A percentile compares a stretch with the other conserved stretches of the same genome.
phyloP scores from a whole-genome alignment of 1,284 basidiomycete species.

The Heterobasidion parviporum region DNA sequence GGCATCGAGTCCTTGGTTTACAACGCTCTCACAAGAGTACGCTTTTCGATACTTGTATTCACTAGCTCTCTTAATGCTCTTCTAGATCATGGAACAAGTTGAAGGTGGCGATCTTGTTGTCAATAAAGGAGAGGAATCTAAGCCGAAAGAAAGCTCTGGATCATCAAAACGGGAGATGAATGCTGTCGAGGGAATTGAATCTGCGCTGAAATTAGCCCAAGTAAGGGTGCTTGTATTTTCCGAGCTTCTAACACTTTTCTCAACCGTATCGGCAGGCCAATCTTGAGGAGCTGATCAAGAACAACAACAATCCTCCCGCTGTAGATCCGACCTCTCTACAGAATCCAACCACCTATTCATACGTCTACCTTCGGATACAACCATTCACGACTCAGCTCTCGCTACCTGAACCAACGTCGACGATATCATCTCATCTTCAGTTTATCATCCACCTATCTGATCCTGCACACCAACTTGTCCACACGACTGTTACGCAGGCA shows the following conservation, averaged over 20 bases:
- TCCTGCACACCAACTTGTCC: conserved; percentile 69
- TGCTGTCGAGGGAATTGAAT: conserved; percentile 76
- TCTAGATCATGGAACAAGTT: conserved; percentile 86
- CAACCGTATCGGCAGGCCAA: conserved; percentile 48
- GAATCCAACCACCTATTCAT: conserved; percentile 81
- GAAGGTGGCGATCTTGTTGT: conserved; percentile 88
- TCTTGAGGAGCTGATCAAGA: conserved; percentile 69
- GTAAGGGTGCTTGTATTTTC: conserved; percentile 26
- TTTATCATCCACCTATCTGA: conserved; percentile 83
- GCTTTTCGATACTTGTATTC: conserved; percentile 17
- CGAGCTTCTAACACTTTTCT: background rate
- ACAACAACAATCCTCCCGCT: conserved; percentile 32
- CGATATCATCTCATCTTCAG: conserved; percentile 53
- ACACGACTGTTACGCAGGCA: conserved; percentile 74
- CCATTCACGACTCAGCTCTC: conserved; percentile 66
- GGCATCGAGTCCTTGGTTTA: conserved; percentile 97
- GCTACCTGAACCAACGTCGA: conserved; percentile 21
- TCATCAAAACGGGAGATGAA: conserved; percentile 63
- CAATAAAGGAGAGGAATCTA: conserved; percentile 74
- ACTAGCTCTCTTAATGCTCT: conserved; percentile 2
- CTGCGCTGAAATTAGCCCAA: conserved; percentile 76
- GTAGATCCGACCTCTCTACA: conserved; percentile 35
- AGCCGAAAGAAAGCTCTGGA: conserved; percentile 45
- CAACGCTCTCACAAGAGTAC: conserved; percentile 68
- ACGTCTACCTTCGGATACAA: conserved; percentile 91